Conservation (phyloP, 768 basidiomycete genomes). For the Calocera viscosa region DNA sequence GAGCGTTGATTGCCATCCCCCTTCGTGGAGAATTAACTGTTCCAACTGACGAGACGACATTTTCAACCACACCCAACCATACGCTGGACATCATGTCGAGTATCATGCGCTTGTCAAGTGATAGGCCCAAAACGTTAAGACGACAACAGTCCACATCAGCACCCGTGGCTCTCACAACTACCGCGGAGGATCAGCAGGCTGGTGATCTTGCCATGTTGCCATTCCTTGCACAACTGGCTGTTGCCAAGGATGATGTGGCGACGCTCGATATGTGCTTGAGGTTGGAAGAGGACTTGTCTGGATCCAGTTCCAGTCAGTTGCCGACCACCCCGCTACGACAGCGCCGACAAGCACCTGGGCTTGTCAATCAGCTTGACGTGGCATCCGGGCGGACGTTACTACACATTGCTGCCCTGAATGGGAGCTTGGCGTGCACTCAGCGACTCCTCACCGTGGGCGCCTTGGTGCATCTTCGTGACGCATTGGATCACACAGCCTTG, state of each 20-base stretch:
- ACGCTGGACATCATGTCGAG: constrained; percentile 1
- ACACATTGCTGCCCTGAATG: constrained; percentile 65
- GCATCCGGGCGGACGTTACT: constrained; percentile 64
- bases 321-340: constrained; percentile 21
- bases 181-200: not conserved
- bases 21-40: constrained; percentile 81
- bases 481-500: constrained; percentile 67
- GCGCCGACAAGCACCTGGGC: constrained; percentile 35
- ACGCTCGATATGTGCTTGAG: constrained; percentile 48
- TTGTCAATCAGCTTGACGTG: constrained; percentile 59
- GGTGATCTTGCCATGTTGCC: constrained; percentile 46
- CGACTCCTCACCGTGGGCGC: constrained; percentile 60
- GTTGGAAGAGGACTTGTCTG: not conserved
- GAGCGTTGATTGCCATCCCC: constrained; percentile 60
- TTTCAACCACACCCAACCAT: constrained; percentile 9
- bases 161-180: not conserved
- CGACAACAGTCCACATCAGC: not conserved
- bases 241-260: constrained; percentile 53
- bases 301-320: not conserved
- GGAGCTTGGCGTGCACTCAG: constrained; percentile 34
- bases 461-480: constrained; percentile 68
- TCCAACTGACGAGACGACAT: constrained; percentile 33
- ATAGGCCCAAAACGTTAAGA: not conserved
- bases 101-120: not conserved
- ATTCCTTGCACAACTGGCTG: constrained; percentile 67